phyloP scores from a whole-genome alignment of 225 moss, liverwort and hornwort genomes.

The Asterella californica region DNA sequence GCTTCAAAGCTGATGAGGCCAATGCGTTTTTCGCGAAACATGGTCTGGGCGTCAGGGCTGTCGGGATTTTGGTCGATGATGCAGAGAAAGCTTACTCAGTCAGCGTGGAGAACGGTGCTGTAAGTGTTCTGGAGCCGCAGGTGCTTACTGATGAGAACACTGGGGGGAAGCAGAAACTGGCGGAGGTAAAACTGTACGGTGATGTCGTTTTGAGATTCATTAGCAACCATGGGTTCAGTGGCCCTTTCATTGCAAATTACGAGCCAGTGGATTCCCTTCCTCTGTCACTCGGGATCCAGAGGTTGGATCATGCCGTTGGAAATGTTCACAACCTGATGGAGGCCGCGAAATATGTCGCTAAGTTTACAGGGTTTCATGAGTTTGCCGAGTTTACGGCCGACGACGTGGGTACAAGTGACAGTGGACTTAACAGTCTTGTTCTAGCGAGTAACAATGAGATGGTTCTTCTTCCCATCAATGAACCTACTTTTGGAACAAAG shows the following conservation, averaged over 20 bases:
- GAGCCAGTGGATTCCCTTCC: slow-evolving; percentile 75
- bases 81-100: slow-evolving; percentile 55
- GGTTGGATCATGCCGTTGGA: slow-evolving; percentile 79
- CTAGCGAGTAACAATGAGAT: slow-evolving; percentile 75
- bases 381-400: slow-evolving; percentile 69
- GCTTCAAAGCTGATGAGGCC: slow-evolving; percentile 55
- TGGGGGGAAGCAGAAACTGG: slow-evolving; percentile 60
- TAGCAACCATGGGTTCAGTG: slow-evolving; percentile 78
- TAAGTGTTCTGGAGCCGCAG: slow-evolving; percentile 58
- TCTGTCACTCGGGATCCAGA: slow-evolving; percentile 66
- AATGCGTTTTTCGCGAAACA: slow-evolving; percentile 55
- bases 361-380: slow-evolving; percentile 76
- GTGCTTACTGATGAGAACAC: slow-evolving; percentile 46
- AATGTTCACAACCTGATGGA: slow-evolving; percentile 63
- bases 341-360: slow-evolving; percentile 50
- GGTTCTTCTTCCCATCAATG: slow-evolving; percentile 74
- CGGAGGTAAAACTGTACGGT: slow-evolving; percentile 78
- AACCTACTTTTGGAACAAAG: slow-evolving; percentile 66
- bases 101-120: slow-evolving; percentile 71
- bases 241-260: slow-evolving; percentile 76
- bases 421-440: slow-evolving; percentile 73
- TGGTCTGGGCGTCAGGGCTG: slow-evolving; percentile 78
- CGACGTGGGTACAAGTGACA: slow-evolving; percentile 65
- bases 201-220: slow-evolving; percentile 85
- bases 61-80: slow-evolving; percentile 79